A percentile compares a stretch with the other conserved stretches of the same genome.
Conservation (phyloP, 805 yeast species). For the Sugiyamaella smithiae region DNA sequence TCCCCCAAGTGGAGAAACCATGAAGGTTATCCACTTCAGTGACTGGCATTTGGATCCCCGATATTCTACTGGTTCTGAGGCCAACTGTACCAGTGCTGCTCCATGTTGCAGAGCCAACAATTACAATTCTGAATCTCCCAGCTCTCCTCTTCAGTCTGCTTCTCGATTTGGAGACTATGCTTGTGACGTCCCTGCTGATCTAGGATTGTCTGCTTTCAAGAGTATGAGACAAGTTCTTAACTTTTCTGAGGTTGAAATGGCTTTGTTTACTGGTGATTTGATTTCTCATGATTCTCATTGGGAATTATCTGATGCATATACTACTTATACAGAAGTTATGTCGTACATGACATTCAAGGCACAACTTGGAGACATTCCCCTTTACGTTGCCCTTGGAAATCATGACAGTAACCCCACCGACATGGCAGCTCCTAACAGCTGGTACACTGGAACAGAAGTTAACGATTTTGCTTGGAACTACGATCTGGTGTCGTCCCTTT, state of each 20-base stretch:
- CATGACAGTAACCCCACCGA: conserved; percentile 74
- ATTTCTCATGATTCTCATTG: conserved; percentile 60
- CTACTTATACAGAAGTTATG: conserved; percentile 50
- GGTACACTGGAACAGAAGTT: conserved; percentile 38
- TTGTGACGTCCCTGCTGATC: conserved; percentile 67
- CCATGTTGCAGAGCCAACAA: conserved; percentile 53
- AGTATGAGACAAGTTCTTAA: conserved; percentile 40
- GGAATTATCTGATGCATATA: conserved; percentile 46
- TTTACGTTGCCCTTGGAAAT: conserved; percentile 63
- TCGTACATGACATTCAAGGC: conserved; percentile 52
- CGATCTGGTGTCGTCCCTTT: conserved; percentile 47
- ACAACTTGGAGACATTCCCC: conserved; percentile 50
- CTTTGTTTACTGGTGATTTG: conserved; percentile 70
- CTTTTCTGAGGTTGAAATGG: conserved; percentile 45
- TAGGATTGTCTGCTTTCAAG: conserved; percentile 56
- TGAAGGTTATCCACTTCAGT: conserved; percentile 62
- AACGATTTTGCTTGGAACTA: conserved; percentile 46
- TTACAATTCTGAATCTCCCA: conserved; percentile 38
- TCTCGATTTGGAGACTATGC: conserved; percentile 58
- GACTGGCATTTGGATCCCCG: conserved; percentile 62
- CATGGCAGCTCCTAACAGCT: conserved; percentile 54
- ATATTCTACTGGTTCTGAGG: conserved; percentile 46
- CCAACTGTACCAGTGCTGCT: conserved; percentile 41
- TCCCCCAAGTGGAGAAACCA: conserved; percentile 34
- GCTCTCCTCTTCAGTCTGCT: conserved; percentile 44